Evolutionary conservation across 148 eudicot species (phyloP).

Genomic region (Simmondsia chinensis): DNA sequence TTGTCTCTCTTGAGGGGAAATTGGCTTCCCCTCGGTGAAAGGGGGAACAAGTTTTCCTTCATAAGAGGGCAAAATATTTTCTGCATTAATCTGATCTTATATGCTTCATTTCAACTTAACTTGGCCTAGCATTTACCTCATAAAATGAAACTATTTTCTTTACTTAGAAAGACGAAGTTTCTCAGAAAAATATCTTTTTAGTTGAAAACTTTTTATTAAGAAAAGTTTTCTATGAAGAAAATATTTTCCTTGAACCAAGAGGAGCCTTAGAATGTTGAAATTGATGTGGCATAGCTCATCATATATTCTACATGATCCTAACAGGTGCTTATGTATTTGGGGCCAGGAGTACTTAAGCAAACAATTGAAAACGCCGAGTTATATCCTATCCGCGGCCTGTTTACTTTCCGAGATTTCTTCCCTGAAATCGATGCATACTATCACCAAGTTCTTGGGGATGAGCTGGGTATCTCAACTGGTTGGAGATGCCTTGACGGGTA

Average conservation of each 20-base stretch:
- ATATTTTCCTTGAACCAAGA: not conserved
- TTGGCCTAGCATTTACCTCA: too few species aligned
- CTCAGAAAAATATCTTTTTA: too few species aligned
- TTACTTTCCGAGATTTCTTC: slow-evolving; percentile 56
- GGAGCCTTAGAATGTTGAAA: not conserved
- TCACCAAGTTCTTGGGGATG: slow-evolving; percentile 58
- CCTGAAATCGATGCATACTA: slow-evolving; percentile 79
- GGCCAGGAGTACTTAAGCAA: slow-evolving; percentile 48
- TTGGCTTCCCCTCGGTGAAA: too few species aligned
- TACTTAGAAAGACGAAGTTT: too few species aligned
- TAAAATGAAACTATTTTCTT: too few species aligned
- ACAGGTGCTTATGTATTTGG: slow-evolving; percentile 80
- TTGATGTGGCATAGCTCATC: slow-evolving; percentile 3
- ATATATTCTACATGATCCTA: slow-evolving; percentile 2
- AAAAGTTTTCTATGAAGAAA: too few species aligned
- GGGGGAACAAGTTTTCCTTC: too few species aligned
- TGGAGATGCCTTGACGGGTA: slow-evolving; percentile 63
- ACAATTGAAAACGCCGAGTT: slow-evolving; percentile 75
- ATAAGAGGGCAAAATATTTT: too few species aligned
- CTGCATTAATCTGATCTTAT: too few species aligned
- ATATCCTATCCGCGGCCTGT: slow-evolving; percentile 76
- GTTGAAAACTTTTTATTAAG: too few species aligned
- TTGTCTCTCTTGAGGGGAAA: too few species aligned
- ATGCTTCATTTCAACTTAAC: too few species aligned
- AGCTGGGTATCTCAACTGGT: slow-evolving; percentile 83